Conservation (phyloP, 208 protist species). For the Acanthamoeba triangularis region DNA sequence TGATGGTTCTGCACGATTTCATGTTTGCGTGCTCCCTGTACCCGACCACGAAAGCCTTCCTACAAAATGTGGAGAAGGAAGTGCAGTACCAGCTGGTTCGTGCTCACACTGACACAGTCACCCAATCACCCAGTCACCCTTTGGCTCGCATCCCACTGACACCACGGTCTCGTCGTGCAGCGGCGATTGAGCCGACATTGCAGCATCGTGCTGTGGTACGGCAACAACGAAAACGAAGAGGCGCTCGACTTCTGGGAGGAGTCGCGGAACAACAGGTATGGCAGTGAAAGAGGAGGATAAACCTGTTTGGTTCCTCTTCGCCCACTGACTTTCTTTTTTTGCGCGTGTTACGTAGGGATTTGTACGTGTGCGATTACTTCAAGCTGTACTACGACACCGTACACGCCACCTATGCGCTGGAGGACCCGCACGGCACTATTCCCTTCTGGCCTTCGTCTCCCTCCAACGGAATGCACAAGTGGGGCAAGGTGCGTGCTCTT, state of each 20-base stretch:
- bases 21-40: slow-evolving; percentile 92
- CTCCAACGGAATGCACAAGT: slow-evolving; percentile 82
- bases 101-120: neutral
- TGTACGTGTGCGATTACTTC: slow-evolving; percentile 87
- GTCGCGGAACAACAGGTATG: neutral
- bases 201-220: slow-evolving; percentile 90
- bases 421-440: slow-evolving; percentile 69
- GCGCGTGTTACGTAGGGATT: neutral
- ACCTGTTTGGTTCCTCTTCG: neutral
- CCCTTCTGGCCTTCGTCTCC: slow-evolving; percentile 83
- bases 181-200: slow-evolving; percentile 87
- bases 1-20: slow-evolving; percentile 92
- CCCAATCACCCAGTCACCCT: neutral
- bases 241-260: slow-evolving; percentile 77
- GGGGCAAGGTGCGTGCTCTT: slow-evolving; percentile 17
- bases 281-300: neutral
- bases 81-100: slow-evolving; percentile 83
- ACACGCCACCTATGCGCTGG: neutral
- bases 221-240: slow-evolving; percentile 93
- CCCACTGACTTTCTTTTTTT: neutral
- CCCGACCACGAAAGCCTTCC: slow-evolving; percentile 86
- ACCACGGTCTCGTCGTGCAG: neutral
- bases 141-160: neutral
- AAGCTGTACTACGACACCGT: slow-evolving; percentile 86
- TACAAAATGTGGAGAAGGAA: slow-evolving; percentile 83